phyloP scores from a whole-genome alignment of 305 asterid genomes.

The Lippia alba region DNA sequence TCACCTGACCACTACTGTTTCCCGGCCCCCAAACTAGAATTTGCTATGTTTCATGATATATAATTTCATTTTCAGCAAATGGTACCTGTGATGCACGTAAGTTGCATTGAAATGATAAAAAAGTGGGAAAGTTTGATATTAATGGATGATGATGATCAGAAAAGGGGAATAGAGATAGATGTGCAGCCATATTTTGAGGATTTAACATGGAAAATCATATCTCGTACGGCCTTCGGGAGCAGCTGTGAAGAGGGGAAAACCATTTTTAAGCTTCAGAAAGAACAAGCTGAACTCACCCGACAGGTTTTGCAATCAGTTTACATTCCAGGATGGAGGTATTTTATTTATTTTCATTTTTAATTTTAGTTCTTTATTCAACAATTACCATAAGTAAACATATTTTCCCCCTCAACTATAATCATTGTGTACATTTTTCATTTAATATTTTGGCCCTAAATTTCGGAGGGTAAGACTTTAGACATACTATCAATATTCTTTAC shows the following conservation, averaged over 20 bases:
- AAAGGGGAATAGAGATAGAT: conserved; percentile 41
- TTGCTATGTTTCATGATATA: too few relatives aligned
- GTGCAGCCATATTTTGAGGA: conserved; percentile 48
- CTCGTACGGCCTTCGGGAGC: conserved; percentile 53
- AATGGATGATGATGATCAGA: neutral
- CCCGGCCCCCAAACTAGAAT: too few relatives aligned
- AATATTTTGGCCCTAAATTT: too few relatives aligned
- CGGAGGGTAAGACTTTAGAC: too few relatives aligned
- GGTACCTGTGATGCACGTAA: conserved; percentile 43
- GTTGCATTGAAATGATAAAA: conserved; percentile 46
- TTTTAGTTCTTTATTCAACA: too few relatives aligned
- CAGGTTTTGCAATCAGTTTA: conserved; percentile 46
- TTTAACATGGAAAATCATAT: conserved; percentile 46
- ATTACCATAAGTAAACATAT: too few relatives aligned
- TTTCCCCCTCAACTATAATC: too few relatives aligned
- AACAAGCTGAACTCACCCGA: conserved; percentile 47
- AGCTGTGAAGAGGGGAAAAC: conserved; percentile 43
- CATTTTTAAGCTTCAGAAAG: conserved; percentile 48
- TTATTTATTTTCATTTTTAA: neutral
- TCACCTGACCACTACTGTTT: too few relatives aligned
- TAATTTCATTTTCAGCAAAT: conserved; percentile 36
- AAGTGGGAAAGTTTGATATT: conserved; percentile 44
- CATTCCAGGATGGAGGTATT: conserved; percentile 57
- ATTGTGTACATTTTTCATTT: too few relatives aligned
- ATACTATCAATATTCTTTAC: too few relatives aligned